phyloP scores from a whole-genome alignment of 78 protist species.

The Guillardia theta region DNA sequence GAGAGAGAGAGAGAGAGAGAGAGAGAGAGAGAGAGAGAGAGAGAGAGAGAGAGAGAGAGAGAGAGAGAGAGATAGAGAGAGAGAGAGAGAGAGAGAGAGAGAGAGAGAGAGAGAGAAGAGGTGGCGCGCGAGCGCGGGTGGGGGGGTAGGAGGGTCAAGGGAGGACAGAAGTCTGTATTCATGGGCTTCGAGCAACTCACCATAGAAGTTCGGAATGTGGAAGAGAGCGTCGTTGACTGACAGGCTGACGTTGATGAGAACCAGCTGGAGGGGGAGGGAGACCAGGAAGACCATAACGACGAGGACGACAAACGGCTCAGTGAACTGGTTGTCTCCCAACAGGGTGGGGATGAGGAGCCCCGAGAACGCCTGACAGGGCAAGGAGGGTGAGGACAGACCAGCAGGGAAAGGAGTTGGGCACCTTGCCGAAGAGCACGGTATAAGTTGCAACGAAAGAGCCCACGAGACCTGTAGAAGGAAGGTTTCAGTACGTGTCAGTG shows the following conservation, averaged over 20 bases:
- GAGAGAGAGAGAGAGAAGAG: background rate
- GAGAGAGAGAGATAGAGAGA: background rate
- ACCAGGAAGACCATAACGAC: background rate
- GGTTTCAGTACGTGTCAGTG: too few species aligned
- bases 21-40: background rate
- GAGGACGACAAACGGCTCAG: background rate
- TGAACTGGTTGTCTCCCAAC: background rate
- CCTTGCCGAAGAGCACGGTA: conserved; percentile 19
- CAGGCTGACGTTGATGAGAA: background rate
- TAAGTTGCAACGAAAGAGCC: background rate
- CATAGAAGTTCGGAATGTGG: conserved; percentile 4
- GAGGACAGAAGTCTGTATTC: too few species aligned
- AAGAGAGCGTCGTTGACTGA: background rate
- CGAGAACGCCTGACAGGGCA: too few species aligned
- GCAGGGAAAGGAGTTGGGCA: too few species aligned
- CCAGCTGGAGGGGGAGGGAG: background rate
- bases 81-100: background rate
- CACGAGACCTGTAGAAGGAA: too few species aligned
- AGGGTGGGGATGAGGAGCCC: background rate
- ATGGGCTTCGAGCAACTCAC: too few species aligned
- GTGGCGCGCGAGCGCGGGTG: background rate
- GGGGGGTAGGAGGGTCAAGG: background rate
- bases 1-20: background rate
- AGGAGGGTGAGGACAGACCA: too few species aligned
- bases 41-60: background rate